Evolutionary conservation across 352 stramenopile genomes (phyloP), one percentile per base, ranked within the genome.

Genomic region (Globisporangium nunn): DNA sequence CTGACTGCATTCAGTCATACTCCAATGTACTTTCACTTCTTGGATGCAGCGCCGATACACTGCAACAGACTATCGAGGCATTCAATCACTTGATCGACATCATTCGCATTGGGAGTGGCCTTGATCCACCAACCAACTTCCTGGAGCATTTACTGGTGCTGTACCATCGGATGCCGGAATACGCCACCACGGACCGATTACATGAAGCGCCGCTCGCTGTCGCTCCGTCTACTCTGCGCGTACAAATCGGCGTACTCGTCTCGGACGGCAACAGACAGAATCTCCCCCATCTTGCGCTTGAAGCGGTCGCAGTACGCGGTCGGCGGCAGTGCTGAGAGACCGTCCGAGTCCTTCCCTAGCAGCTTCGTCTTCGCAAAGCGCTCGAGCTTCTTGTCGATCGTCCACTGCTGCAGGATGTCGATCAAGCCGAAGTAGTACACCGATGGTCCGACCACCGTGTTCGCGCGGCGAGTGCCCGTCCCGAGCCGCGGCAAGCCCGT

Each of bases 361-460:
- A 96, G n/a, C 58, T 89, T 86, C 2, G 83, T 87, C 68, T 96
- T 96, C 29, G 76, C 71, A 52, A 95, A 93, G 10, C 86, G 84
- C 70, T 96, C 88, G 8, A 95, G 65, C 55, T 92, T 91, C 70
- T 96, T 96, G 56, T 93, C 79, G 73, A 91, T 94, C 50, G 90
- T 96, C 85, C 85, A 95, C 55, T 81, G 86, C 67, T 95, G 85
- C 52, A 95, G 59, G 62, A 95, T 93, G 57, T 95, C 85, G 58
- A 95, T 95, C 58, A 95, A 54, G 51, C 85, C 85, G 54, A 95
- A 95, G 65, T 95, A 95, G 58, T 95, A 95, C 49, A 91, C 77
- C 35, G 85, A 88, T 7, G 85, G 85, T 6, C 85, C 85, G 6
- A 95, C 85, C 15, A 95, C 85, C n/a, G 82, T 95, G 57, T 91